Evolutionary conservation across 768 basidiomycete species (phyloP), one percentile per base, ranked within the genome.

Genomic region (Termitomyces sp.): DNA sequence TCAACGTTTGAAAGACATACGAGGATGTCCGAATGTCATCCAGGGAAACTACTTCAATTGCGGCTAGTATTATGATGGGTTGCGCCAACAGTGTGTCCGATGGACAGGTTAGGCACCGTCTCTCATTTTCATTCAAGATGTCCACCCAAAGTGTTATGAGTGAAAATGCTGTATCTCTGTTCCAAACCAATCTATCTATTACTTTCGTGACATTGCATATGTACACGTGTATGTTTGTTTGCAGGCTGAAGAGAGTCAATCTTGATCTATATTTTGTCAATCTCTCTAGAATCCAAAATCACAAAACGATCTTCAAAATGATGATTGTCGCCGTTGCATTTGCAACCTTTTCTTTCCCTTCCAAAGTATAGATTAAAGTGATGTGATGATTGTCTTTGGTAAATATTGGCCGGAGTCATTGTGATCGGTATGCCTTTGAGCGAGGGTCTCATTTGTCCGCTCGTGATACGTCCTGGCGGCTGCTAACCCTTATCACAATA

Each of bases 11-110:
- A 10, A 39, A 81, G 82, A 83, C 58, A 81, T 74, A 12, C 60
- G 66, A 42, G 81, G 82, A 3, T 84, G 83, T 62, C 81, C 81
- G 3, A 66, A 65, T 22, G 82, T 84, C 29, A 80, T 84, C 55
- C 62, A 64, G 2, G 83, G 82, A 24, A 77, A 83, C 59, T 84
- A 84, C 61, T 83, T 82, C 63, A 66, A 80, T 60, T 84, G 83
- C 61, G 66, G 56, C 37, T 82, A 56, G 59, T 73, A 58, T 28
- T 26, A 51, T 33, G 10, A 44, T 18, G 24, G 8, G 12, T 9
- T 53, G 6, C 8, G 37, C 5, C 36, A 36, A 16, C 5, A 2
- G 10, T 10, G 42, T 44, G 22, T 13, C 22, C 12, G 12, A n/a
- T 20, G 20, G 41, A 10, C 6, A 10, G 3, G n/a, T n/a, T 12